A percentile compares a stretch with the other conserved stretches of the same genome.
phyloP scores from a whole-genome alignment of 345 rosid genomes.

The Dipteronia dyeriana region DNA sequence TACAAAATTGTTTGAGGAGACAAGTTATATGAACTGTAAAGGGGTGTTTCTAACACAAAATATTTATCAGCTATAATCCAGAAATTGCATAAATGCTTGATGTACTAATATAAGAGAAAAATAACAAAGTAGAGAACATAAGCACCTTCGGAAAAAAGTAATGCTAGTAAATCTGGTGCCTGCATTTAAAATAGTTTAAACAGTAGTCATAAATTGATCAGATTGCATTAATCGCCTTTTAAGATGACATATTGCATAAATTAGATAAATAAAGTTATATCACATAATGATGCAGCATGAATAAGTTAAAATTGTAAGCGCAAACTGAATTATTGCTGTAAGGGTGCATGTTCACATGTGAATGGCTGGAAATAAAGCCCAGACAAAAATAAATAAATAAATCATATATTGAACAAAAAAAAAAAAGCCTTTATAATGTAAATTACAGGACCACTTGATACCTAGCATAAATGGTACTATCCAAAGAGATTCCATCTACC shows the following conservation, averaged over 20 bases:
- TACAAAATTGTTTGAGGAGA: background rate
- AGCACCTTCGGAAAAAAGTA: conserved; percentile 77
- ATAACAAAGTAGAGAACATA: conserved; percentile 6
- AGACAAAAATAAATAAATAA: background rate
- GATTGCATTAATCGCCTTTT: background rate
- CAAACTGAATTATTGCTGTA: background rate
- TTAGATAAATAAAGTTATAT: background rate
- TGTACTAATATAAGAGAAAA: background rate
- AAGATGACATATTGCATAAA: background rate
- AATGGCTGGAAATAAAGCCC: background rate
- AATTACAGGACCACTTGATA: background rate
- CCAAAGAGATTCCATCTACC: conserved; percentile 4
- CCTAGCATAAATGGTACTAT: background rate
- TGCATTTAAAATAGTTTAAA: conserved; percentile 38
- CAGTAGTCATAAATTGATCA: background rate
- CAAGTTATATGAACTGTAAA: background rate
- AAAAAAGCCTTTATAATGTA: background rate
- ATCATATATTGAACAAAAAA: background rate
- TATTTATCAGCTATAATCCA: background rate
- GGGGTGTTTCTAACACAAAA: background rate
- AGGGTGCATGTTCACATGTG: background rate
- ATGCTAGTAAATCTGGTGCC: conserved; percentile 82
- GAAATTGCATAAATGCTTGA: conserved; percentile 3
- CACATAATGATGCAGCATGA: background rate
- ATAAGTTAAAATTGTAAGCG: background rate